phyloP scores from a whole-genome alignment of 306 rosid species.

The Castanospermum australe region DNA sequence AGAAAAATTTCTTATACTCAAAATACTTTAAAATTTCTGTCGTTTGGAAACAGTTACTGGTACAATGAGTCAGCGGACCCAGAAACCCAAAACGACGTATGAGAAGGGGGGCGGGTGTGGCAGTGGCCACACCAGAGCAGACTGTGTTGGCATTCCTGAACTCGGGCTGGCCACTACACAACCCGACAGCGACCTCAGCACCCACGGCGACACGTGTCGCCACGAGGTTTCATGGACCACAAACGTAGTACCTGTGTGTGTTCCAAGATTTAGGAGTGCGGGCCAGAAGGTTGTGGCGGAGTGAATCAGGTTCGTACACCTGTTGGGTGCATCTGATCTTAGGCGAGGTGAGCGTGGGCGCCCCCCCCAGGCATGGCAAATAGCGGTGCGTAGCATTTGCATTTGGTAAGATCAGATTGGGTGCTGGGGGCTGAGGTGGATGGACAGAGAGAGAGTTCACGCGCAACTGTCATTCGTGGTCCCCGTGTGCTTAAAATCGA shows the following conservation, averaged over 20 bases:
- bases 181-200: conserved; percentile 37
- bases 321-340: neutral
- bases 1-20: no score
- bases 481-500: no score
- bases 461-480: neutral
- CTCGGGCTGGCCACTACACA: conserved; percentile 36
- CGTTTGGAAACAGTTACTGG: neutral
- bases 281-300: neutral
- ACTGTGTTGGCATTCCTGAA: conserved; percentile 27
- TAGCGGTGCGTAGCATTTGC: no score
- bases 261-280: conserved; percentile 13
- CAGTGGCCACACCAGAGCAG: conserved; percentile 17
- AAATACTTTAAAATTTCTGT: no score
- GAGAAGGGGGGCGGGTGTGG: neutral
- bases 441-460: neutral
- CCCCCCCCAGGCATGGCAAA: neutral
- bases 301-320: conserved; percentile 21
- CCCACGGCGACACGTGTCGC: conserved; percentile 36
- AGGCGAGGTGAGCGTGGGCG: neutral
- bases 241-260: neutral
- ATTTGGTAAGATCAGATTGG: no score
- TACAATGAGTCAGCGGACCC: neutral
- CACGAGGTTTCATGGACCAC: conserved; percentile 44
- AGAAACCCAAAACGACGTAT: conserved; percentile 17
- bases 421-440: conserved; percentile 10